A percentile compares a stretch with the other conserved stretches of the same genome.
phyloP scores from a whole-genome alignment of 2,329 filamentous ascomycete genomes.

The Fusarium tuaranense region DNA sequence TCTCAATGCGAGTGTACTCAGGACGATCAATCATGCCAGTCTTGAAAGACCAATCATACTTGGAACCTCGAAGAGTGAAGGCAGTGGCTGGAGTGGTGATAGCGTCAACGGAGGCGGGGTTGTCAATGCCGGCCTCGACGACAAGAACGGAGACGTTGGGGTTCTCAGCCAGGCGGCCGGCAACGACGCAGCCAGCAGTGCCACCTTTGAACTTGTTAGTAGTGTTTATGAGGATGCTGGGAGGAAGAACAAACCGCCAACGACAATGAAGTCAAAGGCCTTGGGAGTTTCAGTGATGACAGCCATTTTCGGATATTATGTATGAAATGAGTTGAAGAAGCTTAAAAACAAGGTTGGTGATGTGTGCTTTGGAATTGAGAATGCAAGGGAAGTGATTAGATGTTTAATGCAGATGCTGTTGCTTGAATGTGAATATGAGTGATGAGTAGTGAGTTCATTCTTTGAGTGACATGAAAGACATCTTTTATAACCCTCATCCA shows the following conservation, averaged over 20 bases:
- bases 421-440: background rate
- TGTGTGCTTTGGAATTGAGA: background rate
- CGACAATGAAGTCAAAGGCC: constrained; percentile 23
- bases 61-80: constrained; percentile 64
- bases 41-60: constrained; percentile 72
- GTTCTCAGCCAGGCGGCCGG: constrained; percentile 51
- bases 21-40: constrained; percentile 69
- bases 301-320: constrained; percentile 2
- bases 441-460: background rate
- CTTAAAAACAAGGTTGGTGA: background rate
- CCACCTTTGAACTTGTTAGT: constrained; percentile 36
- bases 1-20: constrained; percentile 71
- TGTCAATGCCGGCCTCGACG: constrained; percentile 61
- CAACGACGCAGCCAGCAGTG: constrained; percentile 52
- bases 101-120: constrained; percentile 61
- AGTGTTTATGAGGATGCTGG: background rate
- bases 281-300: constrained; percentile 14
- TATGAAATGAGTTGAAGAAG: background rate
- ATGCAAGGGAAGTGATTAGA: background rate
- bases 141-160: constrained; percentile 56
- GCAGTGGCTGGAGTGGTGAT: constrained; percentile 65
- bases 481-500: background rate
- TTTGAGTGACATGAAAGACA: background rate
- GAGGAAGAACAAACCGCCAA: constrained; percentile 7
- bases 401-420: background rate